Evolutionary conservation across 352 stramenopile species (phyloP).

Genomic region (Phytophthora macrochlamydospora): DNA sequence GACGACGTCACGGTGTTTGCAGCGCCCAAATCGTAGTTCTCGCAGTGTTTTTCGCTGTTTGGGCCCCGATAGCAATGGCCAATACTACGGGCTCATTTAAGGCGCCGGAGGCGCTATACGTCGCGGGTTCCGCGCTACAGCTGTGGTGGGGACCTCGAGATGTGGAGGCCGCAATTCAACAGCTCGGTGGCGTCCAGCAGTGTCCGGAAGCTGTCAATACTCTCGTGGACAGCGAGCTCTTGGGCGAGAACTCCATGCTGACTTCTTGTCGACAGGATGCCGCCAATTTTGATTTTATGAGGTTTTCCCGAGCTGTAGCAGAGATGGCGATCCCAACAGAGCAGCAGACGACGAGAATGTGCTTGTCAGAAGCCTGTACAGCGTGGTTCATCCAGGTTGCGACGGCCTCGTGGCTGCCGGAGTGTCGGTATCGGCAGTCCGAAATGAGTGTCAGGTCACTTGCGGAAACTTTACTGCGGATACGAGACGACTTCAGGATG

Average conservation of each 20-base stretch:
- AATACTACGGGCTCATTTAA: conserved; percentile 11
- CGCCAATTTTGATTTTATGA: conserved; percentile 19
- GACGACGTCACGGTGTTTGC: not conserved
- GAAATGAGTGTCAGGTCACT: conserved; percentile 35
- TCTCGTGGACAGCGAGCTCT: conserved; percentile 28
- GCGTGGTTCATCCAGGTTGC: conserved; percentile 23
- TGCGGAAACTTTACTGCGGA: conserved; percentile 32
- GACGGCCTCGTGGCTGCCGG: conserved; percentile 28
- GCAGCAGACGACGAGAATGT: conserved; percentile 31
- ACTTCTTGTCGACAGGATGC: conserved; percentile 20
- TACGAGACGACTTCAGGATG: conserved; percentile 29
- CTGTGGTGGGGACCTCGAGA: conserved; percentile 7
- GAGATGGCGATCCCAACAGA: conserved; percentile 13
- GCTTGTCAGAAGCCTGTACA: conserved; percentile 26
- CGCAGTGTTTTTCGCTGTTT: conserved; percentile 10
- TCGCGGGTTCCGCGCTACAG: conserved; percentile 27
- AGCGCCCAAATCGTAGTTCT: not conserved
- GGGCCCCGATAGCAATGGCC: not conserved
- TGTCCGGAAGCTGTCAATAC: conserved; percentile 34
- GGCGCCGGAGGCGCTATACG: conserved; percentile 5
- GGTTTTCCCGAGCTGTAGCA: conserved; percentile 14
- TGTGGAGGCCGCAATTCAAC: conserved; percentile 8
- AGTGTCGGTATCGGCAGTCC: conserved; percentile 38
- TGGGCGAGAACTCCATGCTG: conserved; percentile 14
- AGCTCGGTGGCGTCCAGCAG: conserved; percentile 27